Percentiles rank a stretch among this genome's conserved stretches.
phyloP scores from a whole-genome alignment of 2,329 filamentous ascomycete species.

The Fusarium mangiferae region DNA sequence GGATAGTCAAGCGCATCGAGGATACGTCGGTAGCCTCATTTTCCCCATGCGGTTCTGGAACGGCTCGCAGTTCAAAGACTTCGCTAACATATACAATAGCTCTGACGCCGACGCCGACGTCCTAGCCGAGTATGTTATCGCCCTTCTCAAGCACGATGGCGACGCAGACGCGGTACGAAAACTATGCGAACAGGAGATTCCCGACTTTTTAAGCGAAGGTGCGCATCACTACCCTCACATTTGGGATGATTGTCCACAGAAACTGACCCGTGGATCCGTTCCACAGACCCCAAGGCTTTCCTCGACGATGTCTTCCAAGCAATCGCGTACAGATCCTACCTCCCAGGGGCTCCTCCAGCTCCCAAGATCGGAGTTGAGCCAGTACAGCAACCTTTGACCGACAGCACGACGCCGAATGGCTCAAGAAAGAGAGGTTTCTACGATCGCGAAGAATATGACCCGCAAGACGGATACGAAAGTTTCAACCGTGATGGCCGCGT shows the following conservation, averaged over 20 bases:
- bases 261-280: conserved; percentile 12
- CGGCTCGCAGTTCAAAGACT: not conserved
- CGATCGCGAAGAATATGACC: conserved; percentile 40
- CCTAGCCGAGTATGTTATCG: conserved; percentile 85
- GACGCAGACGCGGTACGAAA: conserved; percentile 70
- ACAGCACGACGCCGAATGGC: conserved; percentile 25
- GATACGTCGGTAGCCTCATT: conserved; percentile 67
- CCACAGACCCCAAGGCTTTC: conserved; percentile 60
- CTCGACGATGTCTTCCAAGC: conserved; percentile 77
- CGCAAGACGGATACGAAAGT: conserved; percentile 40
- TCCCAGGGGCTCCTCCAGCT: conserved; percentile 63
- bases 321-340: conserved; percentile 70
- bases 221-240: not conserved
- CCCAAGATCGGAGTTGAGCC: conserved; percentile 39
- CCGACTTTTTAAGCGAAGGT: conserved; percentile 79
- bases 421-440: conserved; percentile 53
- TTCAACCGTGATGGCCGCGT: conserved; percentile 53
- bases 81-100: conserved; percentile 54
- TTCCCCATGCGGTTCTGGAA: conserved; percentile 2
- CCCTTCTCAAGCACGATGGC: conserved; percentile 77
- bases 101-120: conserved; percentile 85
- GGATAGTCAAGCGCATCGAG: conserved; percentile 81
- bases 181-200: conserved; percentile 77
- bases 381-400: conserved; percentile 33
- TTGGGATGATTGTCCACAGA: not conserved